Evolutionary conservation across 805 yeast species (phyloP), one percentile per base, ranked within the genome.

Genomic region (Citeromyces nyonsensis): DNA sequence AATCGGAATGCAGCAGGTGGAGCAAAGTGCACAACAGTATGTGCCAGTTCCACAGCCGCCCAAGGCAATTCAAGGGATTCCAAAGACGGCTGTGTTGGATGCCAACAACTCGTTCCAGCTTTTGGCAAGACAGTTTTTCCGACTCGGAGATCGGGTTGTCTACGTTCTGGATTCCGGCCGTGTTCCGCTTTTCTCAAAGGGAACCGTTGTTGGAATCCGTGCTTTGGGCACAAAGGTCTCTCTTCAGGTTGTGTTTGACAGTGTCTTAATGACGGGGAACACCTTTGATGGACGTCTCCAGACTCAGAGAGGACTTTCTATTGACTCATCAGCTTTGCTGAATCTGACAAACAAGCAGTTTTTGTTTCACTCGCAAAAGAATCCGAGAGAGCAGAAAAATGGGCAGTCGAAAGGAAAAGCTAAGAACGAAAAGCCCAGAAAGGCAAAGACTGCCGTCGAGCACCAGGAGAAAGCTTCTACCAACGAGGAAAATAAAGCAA

Each of bases 81-180:
- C 96, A 32, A 68, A 77, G 35, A 73, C 69, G 27, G 95, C 96
- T 0, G 65, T 91, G 20, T 59, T 91, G 37, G 73, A 79, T 42
- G 88, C 95, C 6, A 54, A 68, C 22, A 71, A 66, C 26, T 82
- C 95, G 1, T 69, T 69, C 47, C 75, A 78, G 44, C 61, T 73
- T 40, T 63, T 91, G 41, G 69, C 78, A 35, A 63, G 66, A 27
- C 99, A 91, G 57, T 56, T 63, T 30, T 91, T 91, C 49, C 65
- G 68, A 20, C 61, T 91, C 14, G 98, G 98, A 44, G 96, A 91
- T 47, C 69, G 98, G 38, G 83, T 91, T 22, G 67, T 81, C 15
- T 85, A 82, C 42, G 80, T 84, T 14, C 78, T 79, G 43, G 81
- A 76, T 43, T 73, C 81, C 15, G 97, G 97, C 33, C 84, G 82